Evolutionary conservation across 108 stramenopile genomes (phyloP), one percentile per base, ranked within the genome.

Genomic region (Skeletonema costatum): DNA sequence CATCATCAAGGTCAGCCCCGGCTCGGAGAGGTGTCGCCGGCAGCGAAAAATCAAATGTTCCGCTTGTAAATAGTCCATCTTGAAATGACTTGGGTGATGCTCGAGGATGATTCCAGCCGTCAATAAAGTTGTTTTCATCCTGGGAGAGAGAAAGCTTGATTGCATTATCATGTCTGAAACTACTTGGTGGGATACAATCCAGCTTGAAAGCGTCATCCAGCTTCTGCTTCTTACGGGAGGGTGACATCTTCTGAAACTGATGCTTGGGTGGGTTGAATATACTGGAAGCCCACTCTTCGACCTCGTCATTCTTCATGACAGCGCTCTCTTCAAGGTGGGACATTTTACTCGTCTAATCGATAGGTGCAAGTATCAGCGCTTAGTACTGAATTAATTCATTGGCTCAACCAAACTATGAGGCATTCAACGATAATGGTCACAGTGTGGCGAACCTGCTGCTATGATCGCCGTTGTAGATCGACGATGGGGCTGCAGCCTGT

Each of bases 161-260:
- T n/a, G 48, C 48, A 17, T 50, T 2, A 50, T 19, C 17, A 50
- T 50, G 16, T 50, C n/a, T n/a, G n/a, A 50, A 50, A 50, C 48
- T 50, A 19, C 5, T 9, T 12, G n/a, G 48, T 3, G 48, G 48
- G 9, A n/a, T 56, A 2, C 9, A 56, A n/a, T 25, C 53, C 53
- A 56, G 53, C 25, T 56, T 17, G 19, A 10, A 11, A 10, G 25
- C 53, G 2, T 56, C 53, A 29, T 56, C 53, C 25, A 56, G 25
- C 53, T 56, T 56, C 10, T 56, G 53, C 53, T 56, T 56, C 53
- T 56, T 56, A 56, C 53, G 53, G n/a, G 25, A 56, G 3, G 53
- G 53, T 4, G 53, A 56, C 53, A 56, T 56, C 53, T 56, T 56
- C 6, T 29, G 53, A 56, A 56, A 50, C 48, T 5, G 48, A 50